Conservation (phyloP, 2,329 filamentous ascomycete species). For the Colletotrichum neosansevieriae region DNA sequence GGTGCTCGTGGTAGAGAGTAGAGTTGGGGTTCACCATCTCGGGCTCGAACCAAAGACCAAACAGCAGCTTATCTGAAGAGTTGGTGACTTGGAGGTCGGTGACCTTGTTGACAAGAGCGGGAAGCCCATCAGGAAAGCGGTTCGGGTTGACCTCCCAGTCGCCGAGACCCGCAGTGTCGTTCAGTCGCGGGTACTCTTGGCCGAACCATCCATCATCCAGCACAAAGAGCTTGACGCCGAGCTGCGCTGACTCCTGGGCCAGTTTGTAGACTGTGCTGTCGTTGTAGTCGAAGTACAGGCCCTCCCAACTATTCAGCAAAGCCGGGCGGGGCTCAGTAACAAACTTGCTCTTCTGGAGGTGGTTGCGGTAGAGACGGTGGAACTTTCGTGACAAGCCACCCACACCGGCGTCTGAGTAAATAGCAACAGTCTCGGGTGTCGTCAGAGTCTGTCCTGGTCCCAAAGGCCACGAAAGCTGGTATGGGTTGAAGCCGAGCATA, state of each 20-base stretch:
- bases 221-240: slow-evolving; percentile 73
- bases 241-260: slow-evolving; percentile 66
- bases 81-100: slow-evolving; percentile 62
- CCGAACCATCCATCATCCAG: slow-evolving; percentile 78
- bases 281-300: slow-evolving; percentile 69
- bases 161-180: slow-evolving; percentile 69
- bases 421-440: slow-evolving; percentile 72
- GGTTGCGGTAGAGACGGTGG: slow-evolving; percentile 71
- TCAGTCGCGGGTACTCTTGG: slow-evolving; percentile 68
- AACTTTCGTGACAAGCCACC: slow-evolving; percentile 73
- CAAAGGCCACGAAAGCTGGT: slow-evolving; percentile 70
- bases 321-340: slow-evolving; percentile 64
- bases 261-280: slow-evolving; percentile 66
- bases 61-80: slow-evolving; percentile 62
- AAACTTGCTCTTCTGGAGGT: slow-evolving; percentile 69
- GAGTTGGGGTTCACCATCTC: slow-evolving; percentile 77
- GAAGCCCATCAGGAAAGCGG: slow-evolving; percentile 69
- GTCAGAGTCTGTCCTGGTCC: slow-evolving; percentile 67
- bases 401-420: slow-evolving; percentile 70
- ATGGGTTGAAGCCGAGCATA: slow-evolving; percentile 70
- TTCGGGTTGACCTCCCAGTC: slow-evolving; percentile 72
- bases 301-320: slow-evolving; percentile 76
- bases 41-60: slow-evolving; percentile 76
- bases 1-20: slow-evolving; percentile 69
- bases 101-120: slow-evolving; percentile 62